Evolutionary conservation across 106 monocot species (phyloP).

Genomic region (Hemerocallis citrina): DNA sequence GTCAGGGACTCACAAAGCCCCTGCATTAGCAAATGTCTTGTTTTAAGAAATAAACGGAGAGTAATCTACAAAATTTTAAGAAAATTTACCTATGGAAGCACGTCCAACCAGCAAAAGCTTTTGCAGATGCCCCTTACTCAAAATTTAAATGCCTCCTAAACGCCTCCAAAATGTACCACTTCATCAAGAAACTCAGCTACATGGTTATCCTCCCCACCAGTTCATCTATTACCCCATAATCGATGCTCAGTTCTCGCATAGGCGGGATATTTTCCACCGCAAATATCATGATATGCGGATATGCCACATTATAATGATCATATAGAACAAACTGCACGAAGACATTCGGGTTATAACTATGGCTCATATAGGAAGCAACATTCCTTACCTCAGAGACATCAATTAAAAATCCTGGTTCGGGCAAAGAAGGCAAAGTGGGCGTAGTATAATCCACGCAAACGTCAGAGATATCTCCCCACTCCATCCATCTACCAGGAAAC

Average conservation of each 20-base stretch:
- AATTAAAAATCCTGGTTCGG: constrained; percentile 20
- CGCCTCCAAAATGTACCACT: not conserved
- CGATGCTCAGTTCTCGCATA: constrained; percentile 42
- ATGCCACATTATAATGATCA: constrained; percentile 29
- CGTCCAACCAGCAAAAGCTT: constrained; percentile 9
- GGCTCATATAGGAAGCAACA: constrained; percentile 48
- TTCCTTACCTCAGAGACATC: constrained; percentile 46
- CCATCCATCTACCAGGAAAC: constrained; percentile 42
- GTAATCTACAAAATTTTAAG: not conserved
- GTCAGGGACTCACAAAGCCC: constrained; percentile 1
- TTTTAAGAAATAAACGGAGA: not conserved
- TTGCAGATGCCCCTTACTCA: constrained; percentile 1
- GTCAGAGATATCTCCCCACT: constrained; percentile 54
- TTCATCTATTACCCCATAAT: constrained; percentile 33
- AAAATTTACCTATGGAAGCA: constrained; percentile 10
- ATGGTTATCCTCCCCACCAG: constrained; percentile 32
- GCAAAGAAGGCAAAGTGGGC: constrained; percentile 6
- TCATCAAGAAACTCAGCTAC: constrained; percentile 4
- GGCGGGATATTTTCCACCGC: constrained; percentile 63
- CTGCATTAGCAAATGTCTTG: not conserved
- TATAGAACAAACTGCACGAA: constrained; percentile 45
- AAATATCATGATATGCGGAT: constrained; percentile 59
- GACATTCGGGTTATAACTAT: constrained; percentile 41
- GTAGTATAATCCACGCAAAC: constrained; percentile 14
- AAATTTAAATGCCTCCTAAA: constrained; percentile 1